phyloP scores from a whole-genome alignment of 441 rosid species.

The Corymbia citriodora region DNA sequence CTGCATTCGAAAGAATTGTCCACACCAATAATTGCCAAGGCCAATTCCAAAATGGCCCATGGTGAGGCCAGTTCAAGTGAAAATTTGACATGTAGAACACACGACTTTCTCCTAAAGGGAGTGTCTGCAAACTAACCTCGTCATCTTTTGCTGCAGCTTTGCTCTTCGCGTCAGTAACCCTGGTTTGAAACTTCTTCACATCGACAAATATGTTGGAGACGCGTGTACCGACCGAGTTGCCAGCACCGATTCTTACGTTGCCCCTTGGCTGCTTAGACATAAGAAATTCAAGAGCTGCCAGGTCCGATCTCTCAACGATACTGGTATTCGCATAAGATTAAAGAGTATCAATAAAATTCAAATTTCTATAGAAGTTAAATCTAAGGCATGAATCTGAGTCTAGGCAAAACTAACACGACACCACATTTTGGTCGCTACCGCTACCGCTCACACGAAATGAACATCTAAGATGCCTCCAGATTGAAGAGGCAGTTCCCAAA shows the following conservation, averaged over 20 bases:
- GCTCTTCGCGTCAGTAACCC: constrained; percentile 28
- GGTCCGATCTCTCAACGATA: constrained; percentile 70
- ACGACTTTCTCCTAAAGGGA: background rate
- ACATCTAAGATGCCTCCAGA: background rate
- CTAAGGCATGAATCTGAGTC: background rate
- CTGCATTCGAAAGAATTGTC: background rate
- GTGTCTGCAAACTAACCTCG: constrained; percentile 17
- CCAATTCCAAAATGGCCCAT: background rate
- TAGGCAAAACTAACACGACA: background rate
- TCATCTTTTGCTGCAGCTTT: constrained; percentile 20
- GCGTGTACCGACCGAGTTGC: constrained; percentile 48
- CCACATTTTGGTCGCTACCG: background rate
- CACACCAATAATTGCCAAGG: background rate
- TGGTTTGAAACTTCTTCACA: constrained; percentile 66
- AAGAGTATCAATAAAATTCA: background rate
- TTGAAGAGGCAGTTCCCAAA: background rate
- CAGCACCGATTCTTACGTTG: constrained; percentile 61
- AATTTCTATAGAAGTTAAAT: background rate
- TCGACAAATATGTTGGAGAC: constrained; percentile 73
- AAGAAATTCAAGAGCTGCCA: constrained; percentile 77
- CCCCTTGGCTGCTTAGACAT: constrained; percentile 94
- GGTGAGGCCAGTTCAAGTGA: background rate
- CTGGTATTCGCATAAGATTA: constrained; percentile 14
- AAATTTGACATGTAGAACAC: background rate
- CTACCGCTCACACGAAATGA: background rate